A percentile compares a stretch with the other conserved stretches of the same genome.
Evolutionary conservation across 1,284 basidiomycete species (phyloP).

Genomic region (Afroboletus lepidellus): DNA sequence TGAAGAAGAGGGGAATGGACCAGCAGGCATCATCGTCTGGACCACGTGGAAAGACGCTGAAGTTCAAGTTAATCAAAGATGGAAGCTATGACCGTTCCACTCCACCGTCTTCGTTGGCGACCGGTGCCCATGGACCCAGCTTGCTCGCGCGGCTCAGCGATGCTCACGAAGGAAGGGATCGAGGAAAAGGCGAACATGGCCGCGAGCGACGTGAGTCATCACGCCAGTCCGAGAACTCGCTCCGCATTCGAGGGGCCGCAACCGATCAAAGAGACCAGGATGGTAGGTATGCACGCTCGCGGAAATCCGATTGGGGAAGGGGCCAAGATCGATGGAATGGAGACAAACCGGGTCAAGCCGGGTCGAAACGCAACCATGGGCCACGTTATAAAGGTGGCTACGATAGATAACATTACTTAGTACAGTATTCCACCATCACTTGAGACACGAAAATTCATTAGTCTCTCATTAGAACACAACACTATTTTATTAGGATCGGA

Average conservation of each 20-base stretch:
- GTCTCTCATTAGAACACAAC: too few relatives aligned
- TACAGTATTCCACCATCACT: not conserved
- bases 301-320: slow-evolving; percentile 17
- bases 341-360: slow-evolving; percentile 22
- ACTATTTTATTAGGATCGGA: too few relatives aligned
- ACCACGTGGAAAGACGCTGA: slow-evolving; percentile 34
- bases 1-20: slow-evolving; percentile 25
- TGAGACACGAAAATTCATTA: too few relatives aligned
- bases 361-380: slow-evolving; percentile 20
- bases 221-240: slow-evolving; percentile 4
- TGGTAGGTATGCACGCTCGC: slow-evolving; percentile 10
- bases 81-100: slow-evolving; percentile 16
- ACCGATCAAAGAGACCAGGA: slow-evolving; percentile 17
- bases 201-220: slow-evolving; percentile 12
- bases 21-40: slow-evolving; percentile 6
- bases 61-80: slow-evolving; percentile 37
- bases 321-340: slow-evolving; percentile 24
- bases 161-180: slow-evolving; percentile 12
- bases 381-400: slow-evolving; percentile 55
- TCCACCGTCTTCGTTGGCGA: slow-evolving; percentile 8
- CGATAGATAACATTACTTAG: slow-evolving; percentile 36
- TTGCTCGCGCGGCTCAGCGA: slow-evolving; percentile 33
- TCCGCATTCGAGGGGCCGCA: slow-evolving; percentile 35
- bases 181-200: slow-evolving; percentile 8
- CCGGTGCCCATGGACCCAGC: slow-evolving; percentile 16